phyloP scores from a whole-genome alignment of 495 filamentous ascomycete species.

The Trypethelium eluteriae region DNA sequence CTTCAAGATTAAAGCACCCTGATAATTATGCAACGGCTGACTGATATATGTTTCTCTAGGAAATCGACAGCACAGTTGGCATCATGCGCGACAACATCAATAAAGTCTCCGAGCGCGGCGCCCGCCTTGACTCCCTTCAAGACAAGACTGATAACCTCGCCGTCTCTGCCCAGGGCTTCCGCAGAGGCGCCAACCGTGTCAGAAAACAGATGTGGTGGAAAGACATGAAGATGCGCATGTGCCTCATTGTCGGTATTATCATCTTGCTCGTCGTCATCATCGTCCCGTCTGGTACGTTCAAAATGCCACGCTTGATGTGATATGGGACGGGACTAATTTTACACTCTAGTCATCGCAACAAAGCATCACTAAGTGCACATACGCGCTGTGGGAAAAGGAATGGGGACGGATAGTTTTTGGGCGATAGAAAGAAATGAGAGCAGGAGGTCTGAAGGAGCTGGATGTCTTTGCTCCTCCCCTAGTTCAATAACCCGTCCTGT shows the following conservation, averaged over 20 bases:
- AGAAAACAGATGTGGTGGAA: slow-evolving; percentile 90
- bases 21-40: slow-evolving; percentile 25
- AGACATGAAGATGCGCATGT: slow-evolving; percentile 99
- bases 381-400: neutral
- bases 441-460: neutral
- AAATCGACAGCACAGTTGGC: slow-evolving; percentile 91
- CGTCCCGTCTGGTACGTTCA: slow-evolving; percentile 64
- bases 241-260: slow-evolving; percentile 79
- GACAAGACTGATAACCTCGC: slow-evolving; percentile 95
- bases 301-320: neutral
- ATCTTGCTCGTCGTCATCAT: slow-evolving; percentile 87
- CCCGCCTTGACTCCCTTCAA: slow-evolving; percentile 78
- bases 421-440: neutral
- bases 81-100: slow-evolving; percentile 34
- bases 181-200: slow-evolving; percentile 87
- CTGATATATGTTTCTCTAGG: slow-evolving; percentile 44
- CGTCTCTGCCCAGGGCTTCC: slow-evolving; percentile 83
- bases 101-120: slow-evolving; percentile 72
- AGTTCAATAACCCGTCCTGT: neutral
- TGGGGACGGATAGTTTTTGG: neutral
- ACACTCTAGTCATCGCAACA: slow-evolving; percentile 13
- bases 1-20: neutral
- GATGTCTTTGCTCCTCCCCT: neutral
- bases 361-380: slow-evolving; percentile 16
- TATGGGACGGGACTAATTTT: neutral